Evolutionary conservation across 225 moss, liverwort and hornwort species (phyloP), one percentile per base, ranked within the genome.

Genomic region (Ulota crispa): DNA sequence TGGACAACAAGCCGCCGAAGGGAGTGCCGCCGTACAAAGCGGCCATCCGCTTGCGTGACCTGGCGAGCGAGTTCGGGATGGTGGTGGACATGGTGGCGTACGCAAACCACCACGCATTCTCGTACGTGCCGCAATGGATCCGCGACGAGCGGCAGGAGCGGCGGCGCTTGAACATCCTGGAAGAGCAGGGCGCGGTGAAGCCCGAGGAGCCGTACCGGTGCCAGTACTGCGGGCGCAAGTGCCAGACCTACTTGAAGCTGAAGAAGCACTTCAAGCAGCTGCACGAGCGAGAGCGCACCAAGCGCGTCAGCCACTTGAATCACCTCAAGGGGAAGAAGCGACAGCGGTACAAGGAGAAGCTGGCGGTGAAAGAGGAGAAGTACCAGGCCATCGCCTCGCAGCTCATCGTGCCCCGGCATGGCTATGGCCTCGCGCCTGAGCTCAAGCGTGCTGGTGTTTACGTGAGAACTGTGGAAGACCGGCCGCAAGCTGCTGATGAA

Each of bases 31-130:
- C 97, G 21, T 97, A 92, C 31, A 90, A 93, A 73, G 97, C 97
- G 26, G 95, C 97, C 36, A 72, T 90, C 27, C 76, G 93, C 12
- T 79, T 97, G 45, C 87, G 89, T 56, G 93, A 84, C 30, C 75
- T 95, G n/a, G 97, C 92, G 26, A 83, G 83, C 57, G 91, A 93
- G 56, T 93, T 97, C 18, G 97, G 95, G 21, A 83, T 90, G 30
- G 95, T 97, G 41, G 95, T 97, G 76, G 95, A 95, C 80, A 91
- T 97, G 89, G 95, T 97, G 9, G 97, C 97, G 0, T 97, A 97
- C 80, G 93, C 97, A 18, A 97, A 97, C 62, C 90, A 86, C 5
- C 92, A 94, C 84, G 97, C 95, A 0, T 95, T 95, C 79, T 82
- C 83, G 12, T 94, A 90, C 77, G 91, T 97, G 15, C 95, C 97